Evolutionary conservation across 805 yeast genomes (phyloP).

Genomic region (Suhomyces pyralidae): DNA sequence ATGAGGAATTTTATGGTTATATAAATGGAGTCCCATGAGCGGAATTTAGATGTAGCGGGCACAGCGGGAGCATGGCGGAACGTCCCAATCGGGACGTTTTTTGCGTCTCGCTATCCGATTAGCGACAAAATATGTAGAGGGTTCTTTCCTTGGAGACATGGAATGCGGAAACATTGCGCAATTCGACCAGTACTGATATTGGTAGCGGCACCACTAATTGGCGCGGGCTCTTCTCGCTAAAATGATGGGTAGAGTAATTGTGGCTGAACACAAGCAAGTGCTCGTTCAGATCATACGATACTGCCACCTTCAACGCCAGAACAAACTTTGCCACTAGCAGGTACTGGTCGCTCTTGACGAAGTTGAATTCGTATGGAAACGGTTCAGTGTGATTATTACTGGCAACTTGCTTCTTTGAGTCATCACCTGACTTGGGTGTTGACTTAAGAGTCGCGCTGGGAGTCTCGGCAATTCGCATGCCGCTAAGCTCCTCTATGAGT

Average conservation of each 20-base stretch:
- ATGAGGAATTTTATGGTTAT: background rate
- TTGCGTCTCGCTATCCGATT: background rate
- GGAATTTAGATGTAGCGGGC: background rate
- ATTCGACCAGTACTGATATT: background rate
- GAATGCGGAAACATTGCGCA: background rate
- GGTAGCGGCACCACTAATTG: constrained; percentile 6
- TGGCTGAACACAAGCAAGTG: constrained; percentile 10
- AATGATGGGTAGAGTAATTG: constrained; percentile 11
- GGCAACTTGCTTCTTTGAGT: background rate
- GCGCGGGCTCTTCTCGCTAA: constrained; percentile 7
- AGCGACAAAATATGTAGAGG: background rate
- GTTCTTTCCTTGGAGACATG: background rate
- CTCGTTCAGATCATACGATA: constrained; percentile 5
- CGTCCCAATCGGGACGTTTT: background rate
- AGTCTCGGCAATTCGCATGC: constrained; percentile 3
- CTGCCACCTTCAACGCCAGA: background rate
- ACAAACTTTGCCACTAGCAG: background rate
- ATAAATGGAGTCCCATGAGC: background rate
- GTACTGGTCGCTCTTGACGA: background rate
- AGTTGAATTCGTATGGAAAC: constrained; percentile 1
- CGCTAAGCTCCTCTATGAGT: constrained; percentile 54
- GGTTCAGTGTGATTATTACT: background rate
- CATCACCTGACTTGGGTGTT: background rate
- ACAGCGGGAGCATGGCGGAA: background rate
- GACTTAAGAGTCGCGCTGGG: background rate